Base-by-base conservation (phyloP, 2,329 filamentous ascomycete genomes). In the Rutstroemia sp. region DNA sequence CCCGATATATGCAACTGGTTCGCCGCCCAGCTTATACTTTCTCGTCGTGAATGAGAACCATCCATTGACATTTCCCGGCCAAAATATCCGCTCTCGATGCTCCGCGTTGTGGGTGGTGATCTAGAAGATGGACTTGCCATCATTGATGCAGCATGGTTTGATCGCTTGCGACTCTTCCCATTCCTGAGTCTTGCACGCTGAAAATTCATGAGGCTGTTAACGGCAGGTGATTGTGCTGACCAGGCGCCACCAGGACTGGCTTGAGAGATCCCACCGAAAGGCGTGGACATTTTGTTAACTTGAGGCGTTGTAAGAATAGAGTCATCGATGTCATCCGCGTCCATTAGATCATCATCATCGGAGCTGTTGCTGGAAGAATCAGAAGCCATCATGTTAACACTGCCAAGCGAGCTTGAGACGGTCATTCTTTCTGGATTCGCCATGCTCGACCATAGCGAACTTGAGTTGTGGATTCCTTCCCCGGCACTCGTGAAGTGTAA, bases 11-110 rank as follows among this genome's bases (percentile, higher is more conserved):
- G 87, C 19, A 96, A 74, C 65, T 95, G 90, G 63, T 94, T 92
- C 16, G 92, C 92, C 39, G 92, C 90, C 75, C 94, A 84, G 62
- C 89, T 95, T 58, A 97, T 84, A 70, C 90, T 96, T 71, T 96
- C 92, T 45, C 92, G 80, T 46, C 92, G 80, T 8, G 87, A 79
- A 40, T 79, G 74, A 61, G 77, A 71, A 7, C 70, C 52, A 69
- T 76, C 73, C 56, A 75, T 74, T 5, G 73, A 72, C 42, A 75
- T 71, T 57, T 79, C 77, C 45, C 73, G 71, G 2, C 74, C 75
- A 67, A 85, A 83, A 65, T 81, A 83, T 12, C 78, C 77, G 17
- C 57, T 57, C 47, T 69, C 68, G 45, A 66, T 57, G 56, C 58
- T 65, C 44, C 67, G 65, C 51, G 72, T 73, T 0, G 82, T 75